These are phyloP conservation scores for Trichoderma pleuroti DNA, from an alignment of 2,329 filamentous ascomycete species.

Conservation along the genomic window DNA sequence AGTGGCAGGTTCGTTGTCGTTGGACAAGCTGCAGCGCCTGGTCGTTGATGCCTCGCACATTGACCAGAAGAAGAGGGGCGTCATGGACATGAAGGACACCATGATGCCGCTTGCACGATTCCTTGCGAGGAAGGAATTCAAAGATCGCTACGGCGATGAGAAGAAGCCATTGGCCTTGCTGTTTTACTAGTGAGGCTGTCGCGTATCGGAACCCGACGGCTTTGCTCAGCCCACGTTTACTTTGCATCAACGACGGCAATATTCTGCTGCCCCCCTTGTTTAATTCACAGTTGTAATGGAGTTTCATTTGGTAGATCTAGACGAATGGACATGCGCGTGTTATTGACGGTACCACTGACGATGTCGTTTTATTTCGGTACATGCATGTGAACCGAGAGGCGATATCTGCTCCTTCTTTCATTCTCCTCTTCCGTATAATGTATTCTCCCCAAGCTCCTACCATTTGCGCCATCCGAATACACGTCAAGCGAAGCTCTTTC, in stretches of 20 bases:
- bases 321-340: neutral
- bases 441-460: neutral
- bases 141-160: conserved; percentile 61
- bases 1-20: conserved; percentile 59
- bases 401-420: neutral
- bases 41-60: conserved; percentile 90
- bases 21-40: conserved; percentile 70
- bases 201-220: neutral
- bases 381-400: neutral
- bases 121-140: conserved; percentile 67
- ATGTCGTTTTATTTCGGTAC: neutral
- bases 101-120: conserved; percentile 76
- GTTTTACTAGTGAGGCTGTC: conserved; percentile 52
- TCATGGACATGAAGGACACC: conserved; percentile 94
- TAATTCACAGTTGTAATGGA: neutral
- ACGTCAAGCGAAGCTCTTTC: neutral
- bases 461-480: neutral
- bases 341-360: neutral
- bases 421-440: neutral
- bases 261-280: neutral
- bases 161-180: conserved; percentile 58
- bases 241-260: neutral
- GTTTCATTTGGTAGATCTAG: neutral
- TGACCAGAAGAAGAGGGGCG: conserved; percentile 88
- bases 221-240: neutral